Percentiles rank a stretch among this genome's conserved stretches.
Evolutionary conservation across 805 yeast genomes (phyloP).

Genomic region (Tetrapisispora fleetii): DNA sequence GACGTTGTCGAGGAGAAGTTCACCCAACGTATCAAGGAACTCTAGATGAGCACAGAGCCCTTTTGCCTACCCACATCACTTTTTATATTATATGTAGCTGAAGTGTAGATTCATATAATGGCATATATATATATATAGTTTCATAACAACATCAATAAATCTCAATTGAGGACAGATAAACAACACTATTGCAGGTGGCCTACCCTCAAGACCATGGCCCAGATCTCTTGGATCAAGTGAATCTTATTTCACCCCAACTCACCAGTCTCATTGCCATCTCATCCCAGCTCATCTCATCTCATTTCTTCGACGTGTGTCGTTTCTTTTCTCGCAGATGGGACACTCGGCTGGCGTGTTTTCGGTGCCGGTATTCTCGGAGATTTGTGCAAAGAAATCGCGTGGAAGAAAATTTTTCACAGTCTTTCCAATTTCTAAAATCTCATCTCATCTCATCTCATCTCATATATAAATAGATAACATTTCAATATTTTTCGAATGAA

Average conservation of each 20-base stretch:
- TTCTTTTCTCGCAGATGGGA: not conserved
- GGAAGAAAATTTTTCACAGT: not conserved
- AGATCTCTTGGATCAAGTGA: too few species aligned
- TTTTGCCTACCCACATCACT: not conserved
- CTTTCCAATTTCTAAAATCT: not conserved
- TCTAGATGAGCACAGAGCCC: conserved; percentile 7
- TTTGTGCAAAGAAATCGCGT: not conserved
- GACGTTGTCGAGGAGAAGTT: conserved; percentile 73
- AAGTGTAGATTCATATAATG: too few species aligned
- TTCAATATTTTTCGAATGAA: too few species aligned
- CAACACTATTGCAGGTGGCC: too few species aligned
- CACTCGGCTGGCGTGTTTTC: too few species aligned
- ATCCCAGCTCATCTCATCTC: conserved; percentile 8
- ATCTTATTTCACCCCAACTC: too few species aligned
- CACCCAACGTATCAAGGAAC: conserved; percentile 51
- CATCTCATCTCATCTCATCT: conserved; percentile 1
- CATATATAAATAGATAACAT: not conserved
- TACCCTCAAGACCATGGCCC: too few species aligned
- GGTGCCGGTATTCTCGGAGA: not conserved
- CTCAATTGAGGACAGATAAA: too few species aligned
- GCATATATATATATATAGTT: not conserved
- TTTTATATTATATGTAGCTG: too few species aligned
- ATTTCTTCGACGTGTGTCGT: not conserved
- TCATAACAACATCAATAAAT: not conserved
- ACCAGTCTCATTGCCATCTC: too few species aligned